Base-by-base conservation (phyloP, 164 flowering plant genomes). In the Magnolia changhungtana region DNA sequence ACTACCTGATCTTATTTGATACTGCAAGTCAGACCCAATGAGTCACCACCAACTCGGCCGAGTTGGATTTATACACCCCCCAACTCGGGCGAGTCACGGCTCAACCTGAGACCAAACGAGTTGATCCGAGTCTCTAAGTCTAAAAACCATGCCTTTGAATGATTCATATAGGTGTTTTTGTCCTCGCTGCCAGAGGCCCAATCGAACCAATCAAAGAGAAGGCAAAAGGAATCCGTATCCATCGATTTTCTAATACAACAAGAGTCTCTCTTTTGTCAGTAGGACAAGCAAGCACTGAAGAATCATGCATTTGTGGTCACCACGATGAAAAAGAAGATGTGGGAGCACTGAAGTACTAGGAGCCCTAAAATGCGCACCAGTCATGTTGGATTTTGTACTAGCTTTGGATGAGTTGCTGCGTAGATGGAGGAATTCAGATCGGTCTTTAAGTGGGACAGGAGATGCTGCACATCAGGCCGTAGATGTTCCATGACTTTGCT, bases 381-480 rank as follows among this genome's bases (percentile, higher is more conserved):
- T 50, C 14, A 19, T 24, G 79, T 76, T 18, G 87, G 80, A 78
- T 85, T 89, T 69, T 85, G 94, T 69, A 80, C 88, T 69, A 89
- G 77, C 86, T 90, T 91, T 27, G 93, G 94, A 82, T 87, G 92
- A 50, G 95, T 88, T 23, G 96, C 92, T 19, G 97, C 99, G 82
- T 94, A 96, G 2, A 94, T 86, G 10, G 99, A 96, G 77, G 89
- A 84, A 77, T 84, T 90, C 2, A 80, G 82, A 74, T 96, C 99
- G 8, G 91, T 82, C 78, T 85, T 90, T n/a, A 96, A 77, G 84
- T 96, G 99, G 45, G 90, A 89, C 63, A 96, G 90, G 75, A 94
- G 93, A 80, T 93, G 99, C 71, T 90, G 97, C 27, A 96, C 81
- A 73, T 96, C 99, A 66, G 97, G 92, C 7, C 96, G 89, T 63